Conservation (phyloP, 1,284 basidiomycete genomes). For the Fomitiporia mediterranea region DNA sequence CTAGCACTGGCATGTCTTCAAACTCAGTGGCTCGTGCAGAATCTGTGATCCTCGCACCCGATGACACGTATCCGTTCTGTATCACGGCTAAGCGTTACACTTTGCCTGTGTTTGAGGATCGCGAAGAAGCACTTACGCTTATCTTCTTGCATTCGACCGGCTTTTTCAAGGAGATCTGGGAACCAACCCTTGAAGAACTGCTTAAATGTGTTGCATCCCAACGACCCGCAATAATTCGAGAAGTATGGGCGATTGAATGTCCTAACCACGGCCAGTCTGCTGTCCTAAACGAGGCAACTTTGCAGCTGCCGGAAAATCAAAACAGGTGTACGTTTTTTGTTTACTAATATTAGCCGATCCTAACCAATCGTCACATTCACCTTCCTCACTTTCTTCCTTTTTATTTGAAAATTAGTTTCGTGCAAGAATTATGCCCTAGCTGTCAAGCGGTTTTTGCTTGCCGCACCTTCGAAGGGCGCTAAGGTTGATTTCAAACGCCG, state of each 20-base stretch:
- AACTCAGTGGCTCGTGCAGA: background rate
- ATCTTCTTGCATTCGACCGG: slow-evolving; percentile 58
- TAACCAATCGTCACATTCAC: background rate
- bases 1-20: background rate
- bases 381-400: slow-evolving; percentile 6
- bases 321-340: slow-evolving; percentile 37
- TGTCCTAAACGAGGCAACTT: slow-evolving; percentile 35
- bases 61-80: slow-evolving; percentile 40
- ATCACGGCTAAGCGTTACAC: slow-evolving; percentile 55
- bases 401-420: too few relatives aligned
- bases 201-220: slow-evolving; percentile 27
- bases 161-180: slow-evolving; percentile 66
- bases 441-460: slow-evolving; percentile 47
- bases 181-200: slow-evolving; percentile 45
- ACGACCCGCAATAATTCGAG: slow-evolving; percentile 34
- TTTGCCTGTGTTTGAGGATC: slow-evolving; percentile 29
- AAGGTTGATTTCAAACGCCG: slow-evolving; percentile 42
- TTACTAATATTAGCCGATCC: too few relatives aligned
- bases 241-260: slow-evolving; percentile 50
- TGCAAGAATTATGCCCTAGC: slow-evolving; percentile 55
- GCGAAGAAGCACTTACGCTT: slow-evolving; percentile 44
- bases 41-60: slow-evolving; percentile 11
- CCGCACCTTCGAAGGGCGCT: slow-evolving; percentile 33
- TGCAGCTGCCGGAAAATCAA: slow-evolving; percentile 38
- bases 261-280: slow-evolving; percentile 49